phyloP scores from a whole-genome alignment of 768 basidiomycete genomes.

The Podaxis carcinomalis region DNA sequence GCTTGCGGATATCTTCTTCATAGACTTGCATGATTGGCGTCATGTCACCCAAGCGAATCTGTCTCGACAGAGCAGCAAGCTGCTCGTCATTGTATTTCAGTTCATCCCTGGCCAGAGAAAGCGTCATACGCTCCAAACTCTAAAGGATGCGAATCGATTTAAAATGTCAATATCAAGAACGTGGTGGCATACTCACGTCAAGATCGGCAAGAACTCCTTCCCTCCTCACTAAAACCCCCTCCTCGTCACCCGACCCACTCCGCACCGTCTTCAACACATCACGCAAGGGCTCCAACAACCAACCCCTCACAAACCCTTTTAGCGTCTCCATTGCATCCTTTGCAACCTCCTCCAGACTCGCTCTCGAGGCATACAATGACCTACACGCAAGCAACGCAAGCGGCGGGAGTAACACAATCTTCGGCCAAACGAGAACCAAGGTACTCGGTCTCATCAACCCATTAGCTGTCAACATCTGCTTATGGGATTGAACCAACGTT shows the following conservation, averaged over 20 bases:
- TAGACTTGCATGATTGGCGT: constrained; percentile 84
- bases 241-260: constrained; percentile 51
- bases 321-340: constrained; percentile 63
- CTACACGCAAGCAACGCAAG: constrained; percentile 49
- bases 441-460: constrained; percentile 14
- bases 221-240: constrained; percentile 67
- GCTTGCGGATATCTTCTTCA: constrained; percentile 89
- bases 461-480: constrained; percentile 11
- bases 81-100: constrained; percentile 60
- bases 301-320: constrained; percentile 70
- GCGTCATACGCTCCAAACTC: constrained; percentile 92
- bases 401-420: constrained; percentile 72
- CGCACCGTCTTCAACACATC: constrained; percentile 82
- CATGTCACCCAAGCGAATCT: constrained; percentile 77
- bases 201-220: constrained; percentile 86
- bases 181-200: constrained; percentile 44
- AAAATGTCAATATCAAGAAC: neutral
- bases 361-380: constrained; percentile 40
- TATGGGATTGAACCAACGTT: constrained; percentile 2
- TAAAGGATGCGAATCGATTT: constrained; percentile 22
- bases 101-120: constrained; percentile 80
- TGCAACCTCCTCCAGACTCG: constrained; percentile 46
- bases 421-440: constrained; percentile 73
- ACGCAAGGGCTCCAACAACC: constrained; percentile 83
- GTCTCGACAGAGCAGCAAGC: constrained; percentile 57